Base-by-base conservation (phyloP, 352 stramenopile species). In the Phytophthora sp. region DNA sequence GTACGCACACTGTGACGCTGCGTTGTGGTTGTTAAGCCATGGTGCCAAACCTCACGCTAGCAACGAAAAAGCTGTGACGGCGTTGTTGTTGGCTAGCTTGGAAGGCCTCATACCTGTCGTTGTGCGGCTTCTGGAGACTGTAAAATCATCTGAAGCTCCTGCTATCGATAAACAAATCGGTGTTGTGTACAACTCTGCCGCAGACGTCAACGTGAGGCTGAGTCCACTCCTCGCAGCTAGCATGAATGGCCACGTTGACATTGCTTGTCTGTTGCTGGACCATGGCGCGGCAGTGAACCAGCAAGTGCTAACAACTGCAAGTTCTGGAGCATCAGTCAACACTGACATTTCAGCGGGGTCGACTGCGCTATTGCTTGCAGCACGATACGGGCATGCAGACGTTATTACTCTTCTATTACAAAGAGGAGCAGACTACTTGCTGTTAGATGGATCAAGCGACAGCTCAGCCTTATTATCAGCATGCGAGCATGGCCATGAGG, bases 381-480 rank as follows among this genome's bases (percentile, higher is more conserved):
- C 88, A 5, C 91, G 96, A 72, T 96, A 96, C 54, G 97, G 96
- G 17, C 91, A 98, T 63, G 63, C 87, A n/a, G 78, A 81, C 11
- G 84, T 96, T 41, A 83, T 96, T 17, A 42, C 76, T n/a, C 48
- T 81, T 9, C 76, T 99, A 13, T 62, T 98, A 37, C 62, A 76
- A 35, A 61, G 70, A 39, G 55, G 65, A 3, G 81, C 81, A 2
- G 68, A 81, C 27, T 69, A 66, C 8, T 50, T 20, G 2, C 61
- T 74, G 21, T 53, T 65, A 8, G 83, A 92, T 37, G 44, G 32
- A 23, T 58, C 59, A 24, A 84, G 72, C 18, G 67, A 72, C 8
- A 81, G 69, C 32, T 80, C 87, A 38, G 76, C 83, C 13, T 70
- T 94, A 28, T 58, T 89, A 28, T 52, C 78, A 24, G 79, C 81